Conservation (phyloP, 2,329 filamentous ascomycete genomes). For the Colletotrichum sp. region DNA sequence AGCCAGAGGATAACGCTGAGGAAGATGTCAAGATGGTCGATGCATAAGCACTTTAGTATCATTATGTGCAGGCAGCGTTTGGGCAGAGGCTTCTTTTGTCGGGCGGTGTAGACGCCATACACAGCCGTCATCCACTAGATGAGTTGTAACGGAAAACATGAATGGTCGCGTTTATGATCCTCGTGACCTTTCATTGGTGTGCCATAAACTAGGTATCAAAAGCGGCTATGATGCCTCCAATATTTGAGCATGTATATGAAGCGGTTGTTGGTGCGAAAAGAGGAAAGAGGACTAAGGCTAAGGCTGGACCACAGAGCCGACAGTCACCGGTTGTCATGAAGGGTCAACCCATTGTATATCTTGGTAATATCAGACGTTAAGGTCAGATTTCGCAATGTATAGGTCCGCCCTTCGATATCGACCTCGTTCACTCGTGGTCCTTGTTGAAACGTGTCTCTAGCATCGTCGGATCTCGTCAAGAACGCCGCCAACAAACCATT, state of each 20-base stretch:
- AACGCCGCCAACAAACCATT: not conserved
- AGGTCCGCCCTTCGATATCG: not conserved
- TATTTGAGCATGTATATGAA: not conserved
- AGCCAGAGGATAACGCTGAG: constrained; percentile 27
- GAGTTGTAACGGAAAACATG: not conserved
- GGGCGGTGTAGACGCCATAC: not conserved
- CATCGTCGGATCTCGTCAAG: not conserved
- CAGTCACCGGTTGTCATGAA: not conserved
- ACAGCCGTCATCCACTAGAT: not conserved
- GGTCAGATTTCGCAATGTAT: not conserved
- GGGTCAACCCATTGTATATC: not conserved
- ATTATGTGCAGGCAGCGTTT: not conserved
- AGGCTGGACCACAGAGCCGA: not conserved
- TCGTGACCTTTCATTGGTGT: not conserved
- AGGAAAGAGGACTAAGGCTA: not conserved
- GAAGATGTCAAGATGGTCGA: constrained; percentile 32
- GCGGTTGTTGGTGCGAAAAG: not conserved
- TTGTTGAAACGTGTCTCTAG: not conserved
- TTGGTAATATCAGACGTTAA: not conserved
- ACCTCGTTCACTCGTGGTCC: not conserved
- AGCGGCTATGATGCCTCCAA: not conserved
- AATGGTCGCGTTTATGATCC: not conserved
- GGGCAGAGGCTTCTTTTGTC: not conserved
- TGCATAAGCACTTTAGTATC: constrained; percentile 16
- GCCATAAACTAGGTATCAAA: not conserved